Percentiles rank a stretch among this genome's conserved stretches.
Evolutionary conservation across 176 grass and related monocot genomes (phyloP).

Genomic region (Carex cristatella): DNA sequence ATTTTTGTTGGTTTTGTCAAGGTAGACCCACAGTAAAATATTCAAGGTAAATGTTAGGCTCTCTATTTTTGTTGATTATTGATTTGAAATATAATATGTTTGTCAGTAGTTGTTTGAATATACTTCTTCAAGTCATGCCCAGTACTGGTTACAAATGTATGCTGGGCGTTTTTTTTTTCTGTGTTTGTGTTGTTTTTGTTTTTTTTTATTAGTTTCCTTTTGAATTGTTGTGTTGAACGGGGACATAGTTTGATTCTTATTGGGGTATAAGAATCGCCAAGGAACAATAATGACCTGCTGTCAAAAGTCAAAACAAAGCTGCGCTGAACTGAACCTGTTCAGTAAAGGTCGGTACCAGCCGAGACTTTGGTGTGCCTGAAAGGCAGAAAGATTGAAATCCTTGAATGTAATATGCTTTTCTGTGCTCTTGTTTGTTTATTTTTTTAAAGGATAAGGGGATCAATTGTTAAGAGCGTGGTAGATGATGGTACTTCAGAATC

Average conservation of each 20-base stretch:
- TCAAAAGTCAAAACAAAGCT: not conserved
- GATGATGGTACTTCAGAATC: constrained; percentile 28
- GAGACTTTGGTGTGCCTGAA: not conserved
- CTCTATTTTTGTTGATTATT: not conserved
- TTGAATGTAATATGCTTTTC: not conserved
- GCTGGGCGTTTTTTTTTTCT: not conserved
- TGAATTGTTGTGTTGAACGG: not conserved
- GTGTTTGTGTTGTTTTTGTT: too few species aligned
- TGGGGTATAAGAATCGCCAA: not conserved
- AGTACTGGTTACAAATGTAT: not conserved
- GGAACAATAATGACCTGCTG: not conserved
- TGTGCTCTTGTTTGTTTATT: not conserved
- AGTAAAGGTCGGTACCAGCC: not conserved
- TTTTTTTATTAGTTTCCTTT: not conserved
- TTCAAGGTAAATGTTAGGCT: not conserved
- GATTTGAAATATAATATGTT: not conserved
- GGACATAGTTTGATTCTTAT: not conserved
- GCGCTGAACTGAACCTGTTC: not conserved
- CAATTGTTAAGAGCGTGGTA: constrained; percentile 35
- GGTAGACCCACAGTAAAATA: not conserved
- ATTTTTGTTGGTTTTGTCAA: not conserved
- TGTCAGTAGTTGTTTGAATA: not conserved
- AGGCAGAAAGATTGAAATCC: not conserved
- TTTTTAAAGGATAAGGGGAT: constrained; percentile 22
- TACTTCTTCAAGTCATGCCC: not conserved